Conservation (phyloP, 129 eudicot species). For the Chrysanthemum makinoi region DNA sequence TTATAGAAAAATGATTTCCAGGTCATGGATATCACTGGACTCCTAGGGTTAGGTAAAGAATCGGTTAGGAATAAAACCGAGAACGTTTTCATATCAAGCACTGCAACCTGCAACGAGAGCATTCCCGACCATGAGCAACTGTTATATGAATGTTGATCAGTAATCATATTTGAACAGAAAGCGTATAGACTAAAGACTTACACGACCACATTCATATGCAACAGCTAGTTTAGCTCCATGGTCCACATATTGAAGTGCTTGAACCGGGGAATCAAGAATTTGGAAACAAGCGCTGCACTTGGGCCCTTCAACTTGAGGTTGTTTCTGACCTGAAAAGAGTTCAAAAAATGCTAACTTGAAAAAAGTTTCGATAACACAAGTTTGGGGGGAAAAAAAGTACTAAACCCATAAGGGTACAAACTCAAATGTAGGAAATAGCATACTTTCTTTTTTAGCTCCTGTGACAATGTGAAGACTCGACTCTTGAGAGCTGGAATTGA, state of each 20-base stretch:
- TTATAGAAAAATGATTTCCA: slow-evolving; percentile 36
- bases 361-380: neutral
- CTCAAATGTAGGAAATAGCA: neutral
- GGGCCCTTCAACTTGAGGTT: slow-evolving; percentile 51
- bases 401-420: slow-evolving; percentile 12
- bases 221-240: slow-evolving; percentile 72
- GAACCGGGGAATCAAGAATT: slow-evolving; percentile 57
- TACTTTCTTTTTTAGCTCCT: slow-evolving; percentile 64
- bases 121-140: slow-evolving; percentile 19
- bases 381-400: neutral
- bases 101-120: slow-evolving; percentile 71
- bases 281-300: slow-evolving; percentile 58
- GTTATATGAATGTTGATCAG: neutral
- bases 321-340: slow-evolving; percentile 48
- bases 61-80: slow-evolving; percentile 55
- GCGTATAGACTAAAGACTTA: slow-evolving; percentile 35
- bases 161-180: slow-evolving; percentile 6
- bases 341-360: neutral
- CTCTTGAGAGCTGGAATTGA: slow-evolving; percentile 40
- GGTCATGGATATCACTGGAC: slow-evolving; percentile 47
- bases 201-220: slow-evolving; percentile 74
- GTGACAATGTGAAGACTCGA: slow-evolving; percentile 51
- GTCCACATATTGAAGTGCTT: slow-evolving; percentile 52
- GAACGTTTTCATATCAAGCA: slow-evolving; percentile 63
- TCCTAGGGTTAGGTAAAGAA: slow-evolving; percentile 37